phyloP scores from a whole-genome alignment of 2,329 filamentous ascomycete species.

The Pestalotiopsis sp. region DNA sequence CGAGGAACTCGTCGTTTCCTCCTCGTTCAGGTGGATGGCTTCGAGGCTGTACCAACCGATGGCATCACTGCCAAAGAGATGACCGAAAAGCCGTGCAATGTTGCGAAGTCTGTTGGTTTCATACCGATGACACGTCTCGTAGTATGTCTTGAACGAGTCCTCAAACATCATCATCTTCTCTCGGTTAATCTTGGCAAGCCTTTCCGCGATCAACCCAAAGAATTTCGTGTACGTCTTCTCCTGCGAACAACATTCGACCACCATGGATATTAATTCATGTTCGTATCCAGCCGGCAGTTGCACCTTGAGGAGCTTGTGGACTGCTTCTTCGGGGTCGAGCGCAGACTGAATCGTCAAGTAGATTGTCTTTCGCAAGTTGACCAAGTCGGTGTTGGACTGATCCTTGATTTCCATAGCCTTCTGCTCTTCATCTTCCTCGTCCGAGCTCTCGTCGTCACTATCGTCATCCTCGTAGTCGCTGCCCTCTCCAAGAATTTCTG shows the following conservation, averaged over 20 bases:
- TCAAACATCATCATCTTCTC: conserved; percentile 95
- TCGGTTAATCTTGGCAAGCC: conserved; percentile 94
- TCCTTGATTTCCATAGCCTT: conserved; percentile 95
- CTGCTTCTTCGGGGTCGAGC: conserved; percentile 93
- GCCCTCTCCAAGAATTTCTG: conserved; percentile 92
- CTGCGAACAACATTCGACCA: conserved; percentile 95
- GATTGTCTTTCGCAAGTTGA: conserved; percentile 90
- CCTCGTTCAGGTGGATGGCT: conserved; percentile 87
- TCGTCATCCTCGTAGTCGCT: conserved; percentile 76
- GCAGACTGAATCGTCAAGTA: conserved; percentile 98
- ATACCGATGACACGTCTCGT: conserved; percentile 95
- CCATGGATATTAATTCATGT: conserved; percentile 90
- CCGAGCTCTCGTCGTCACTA: conserved; percentile 70
- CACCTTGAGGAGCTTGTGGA: conserved; percentile 96
- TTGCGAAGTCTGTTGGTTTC: conserved; percentile 95
- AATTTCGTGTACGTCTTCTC: conserved; percentile 98
- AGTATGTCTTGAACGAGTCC: conserved; percentile 87
- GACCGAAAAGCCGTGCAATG: conserved; percentile 92
- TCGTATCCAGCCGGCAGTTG: conserved; percentile 86
- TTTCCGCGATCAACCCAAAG: conserved; percentile 90
- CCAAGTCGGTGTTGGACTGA: conserved; percentile 92
- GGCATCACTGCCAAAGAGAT: conserved; percentile 84
- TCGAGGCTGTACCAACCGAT: conserved; percentile 91
- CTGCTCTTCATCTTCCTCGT: conserved; percentile 76
- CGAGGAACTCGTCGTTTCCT: conserved; percentile 93